A percentile compares a stretch with the other conserved stretches of the same genome.
Evolutionary conservation across 352 stramenopile species (phyloP).

Genomic region (Phytophthora tubulina): DNA sequence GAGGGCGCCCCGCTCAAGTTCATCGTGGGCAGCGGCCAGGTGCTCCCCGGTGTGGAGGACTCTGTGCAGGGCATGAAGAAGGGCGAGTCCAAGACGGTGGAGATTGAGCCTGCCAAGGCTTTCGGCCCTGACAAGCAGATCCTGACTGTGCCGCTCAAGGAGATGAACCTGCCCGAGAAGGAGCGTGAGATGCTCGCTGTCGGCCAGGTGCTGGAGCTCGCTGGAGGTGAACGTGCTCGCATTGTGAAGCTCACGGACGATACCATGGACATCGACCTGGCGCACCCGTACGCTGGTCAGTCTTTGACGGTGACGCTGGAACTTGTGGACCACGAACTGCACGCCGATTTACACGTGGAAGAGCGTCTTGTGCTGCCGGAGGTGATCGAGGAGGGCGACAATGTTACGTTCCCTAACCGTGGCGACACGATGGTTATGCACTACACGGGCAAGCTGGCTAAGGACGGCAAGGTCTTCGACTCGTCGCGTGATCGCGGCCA

Average conservation of each 20-base stretch:
- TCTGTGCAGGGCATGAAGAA: constrained; percentile 74
- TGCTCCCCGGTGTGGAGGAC: constrained; percentile 79
- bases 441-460: constrained; percentile 81
- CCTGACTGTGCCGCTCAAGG: constrained; percentile 69
- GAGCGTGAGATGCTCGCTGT: constrained; percentile 77
- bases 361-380: constrained; percentile 81
- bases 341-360: constrained; percentile 51
- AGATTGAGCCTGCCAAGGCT: constrained; percentile 70
- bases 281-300: constrained; percentile 81
- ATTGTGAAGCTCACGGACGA: constrained; percentile 80
- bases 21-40: constrained; percentile 72
- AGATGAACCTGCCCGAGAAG: constrained; percentile 78
- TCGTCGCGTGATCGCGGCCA: constrained; percentile 76
- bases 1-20: constrained; percentile 68
- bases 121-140: constrained; percentile 77
- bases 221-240: constrained; percentile 64
- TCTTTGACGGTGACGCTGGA: constrained; percentile 80
- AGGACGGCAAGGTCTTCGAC: constrained; percentile 78
- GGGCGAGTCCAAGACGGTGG: constrained; percentile 68
- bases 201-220: constrained; percentile 66
- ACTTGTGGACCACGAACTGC: constrained; percentile 67
- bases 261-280: constrained; percentile 77
- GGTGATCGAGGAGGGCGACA: constrained; percentile 72
- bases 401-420: constrained; percentile 65
- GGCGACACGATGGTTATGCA: constrained; percentile 88